These are phyloP conservation scores for Trichosporon coremiiforme DNA, from an alignment of 1,284 basidiomycete genomes.

Conservation along the genomic window DNA sequence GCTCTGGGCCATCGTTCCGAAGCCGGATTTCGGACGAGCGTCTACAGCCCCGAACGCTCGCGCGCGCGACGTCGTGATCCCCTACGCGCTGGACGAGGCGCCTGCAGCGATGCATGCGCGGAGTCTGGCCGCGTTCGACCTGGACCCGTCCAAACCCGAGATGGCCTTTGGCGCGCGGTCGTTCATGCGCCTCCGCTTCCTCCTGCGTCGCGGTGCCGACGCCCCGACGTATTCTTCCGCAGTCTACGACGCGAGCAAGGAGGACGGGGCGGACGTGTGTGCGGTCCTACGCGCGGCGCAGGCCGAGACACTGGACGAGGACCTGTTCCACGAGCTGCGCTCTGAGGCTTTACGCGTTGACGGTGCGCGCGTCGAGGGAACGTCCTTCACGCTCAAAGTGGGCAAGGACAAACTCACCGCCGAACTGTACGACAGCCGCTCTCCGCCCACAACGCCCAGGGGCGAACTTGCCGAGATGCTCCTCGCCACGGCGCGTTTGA, in stretches of 20 bases:
- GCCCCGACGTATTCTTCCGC: not conserved
- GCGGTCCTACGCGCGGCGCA: slow-evolving; percentile 44
- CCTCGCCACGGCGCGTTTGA: slow-evolving; percentile 38
- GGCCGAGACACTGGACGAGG: slow-evolving; percentile 54
- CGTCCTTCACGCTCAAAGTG: slow-evolving; percentile 31
- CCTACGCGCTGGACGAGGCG: slow-evolving; percentile 55
- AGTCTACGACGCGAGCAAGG: slow-evolving; percentile 26
- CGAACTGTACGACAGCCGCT: slow-evolving; percentile 46
- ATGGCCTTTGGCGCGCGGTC: slow-evolving; percentile 44
- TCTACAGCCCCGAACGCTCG: slow-evolving; percentile 25
- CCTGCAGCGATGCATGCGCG: slow-evolving; percentile 35
- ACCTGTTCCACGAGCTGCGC: slow-evolving; percentile 49
- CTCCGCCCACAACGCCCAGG: slow-evolving; percentile 15
- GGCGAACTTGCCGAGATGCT: slow-evolving; percentile 41
- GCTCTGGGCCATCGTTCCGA: slow-evolving; percentile 51
- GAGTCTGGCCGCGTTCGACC: slow-evolving; percentile 50
- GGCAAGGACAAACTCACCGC: slow-evolving; percentile 42
- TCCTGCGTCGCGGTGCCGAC: slow-evolving; percentile 23
- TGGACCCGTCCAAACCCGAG: slow-evolving; percentile 47
- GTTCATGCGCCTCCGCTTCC: slow-evolving; percentile 39
- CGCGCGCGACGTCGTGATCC: slow-evolving; percentile 54
- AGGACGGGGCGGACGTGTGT: slow-evolving; percentile 13
- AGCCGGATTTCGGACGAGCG: slow-evolving; percentile 47
- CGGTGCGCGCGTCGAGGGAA: slow-evolving; percentile 32
- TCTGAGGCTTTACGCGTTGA: slow-evolving; percentile 35